Evolutionary conservation across 2,329 filamentous ascomycete genomes (phyloP).

Genomic region (Bipolaris zeicola): DNA sequence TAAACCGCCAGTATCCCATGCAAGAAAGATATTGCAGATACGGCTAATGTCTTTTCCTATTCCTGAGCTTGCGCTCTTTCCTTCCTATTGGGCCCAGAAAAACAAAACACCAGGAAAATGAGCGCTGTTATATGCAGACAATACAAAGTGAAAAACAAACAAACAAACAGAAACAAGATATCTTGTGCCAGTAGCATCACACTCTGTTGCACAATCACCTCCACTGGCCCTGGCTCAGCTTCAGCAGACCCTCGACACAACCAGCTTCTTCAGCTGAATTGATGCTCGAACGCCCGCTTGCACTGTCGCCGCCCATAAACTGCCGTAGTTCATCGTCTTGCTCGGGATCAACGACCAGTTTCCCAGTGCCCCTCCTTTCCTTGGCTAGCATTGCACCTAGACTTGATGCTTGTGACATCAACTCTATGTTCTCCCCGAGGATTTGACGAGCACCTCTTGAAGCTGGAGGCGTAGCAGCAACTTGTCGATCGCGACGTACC

Average conservation of each 20-base stretch:
- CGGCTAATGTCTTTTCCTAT: not conserved
- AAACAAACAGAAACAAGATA: not conserved
- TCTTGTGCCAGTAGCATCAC: not conserved
- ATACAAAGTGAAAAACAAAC: not conserved
- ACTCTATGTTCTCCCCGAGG: slow-evolving; percentile 55
- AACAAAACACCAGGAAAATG: slow-evolving; percentile 1
- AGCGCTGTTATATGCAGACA: slow-evolving; percentile 2
- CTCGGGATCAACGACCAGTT: slow-evolving; percentile 50
- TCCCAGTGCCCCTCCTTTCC: slow-evolving; percentile 36
- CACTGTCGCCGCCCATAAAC: slow-evolving; percentile 72
- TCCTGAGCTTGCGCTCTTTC: not conserved
- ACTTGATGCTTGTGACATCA: slow-evolving; percentile 48
- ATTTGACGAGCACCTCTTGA: slow-evolving; percentile 47
- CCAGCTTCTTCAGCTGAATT: slow-evolving; percentile 71
- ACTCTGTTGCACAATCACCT: slow-evolving; percentile 39
- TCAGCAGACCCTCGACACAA: slow-evolving; percentile 86
- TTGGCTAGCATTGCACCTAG: slow-evolving; percentile 46
- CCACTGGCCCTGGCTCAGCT: slow-evolving; percentile 92
- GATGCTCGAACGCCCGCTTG: slow-evolving; percentile 60
- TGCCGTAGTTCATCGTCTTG: slow-evolving; percentile 69
- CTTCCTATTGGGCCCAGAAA: not conserved
- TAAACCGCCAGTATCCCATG: not conserved
- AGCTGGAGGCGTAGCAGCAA: slow-evolving; percentile 38
- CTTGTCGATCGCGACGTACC: slow-evolving; percentile 36
- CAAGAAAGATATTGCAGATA: not conserved